Conservation (phyloP, 805 yeast genomes). For the Clavispora vitiphila region DNA sequence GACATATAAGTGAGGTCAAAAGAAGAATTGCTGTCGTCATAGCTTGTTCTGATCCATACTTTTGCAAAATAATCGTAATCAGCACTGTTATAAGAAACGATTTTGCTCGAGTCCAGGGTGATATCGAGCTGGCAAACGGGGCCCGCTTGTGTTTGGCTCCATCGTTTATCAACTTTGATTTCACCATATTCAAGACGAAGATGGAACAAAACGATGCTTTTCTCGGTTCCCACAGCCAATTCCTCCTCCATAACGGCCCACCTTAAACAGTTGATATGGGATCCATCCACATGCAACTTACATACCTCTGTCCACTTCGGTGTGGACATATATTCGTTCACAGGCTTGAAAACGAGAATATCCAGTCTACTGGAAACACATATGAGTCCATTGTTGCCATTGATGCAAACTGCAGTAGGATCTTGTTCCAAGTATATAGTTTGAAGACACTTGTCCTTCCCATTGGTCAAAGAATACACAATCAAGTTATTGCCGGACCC, state of each 20-base stretch:
- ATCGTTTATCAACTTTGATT: constrained; percentile 29
- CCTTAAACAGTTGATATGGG: constrained; percentile 35
- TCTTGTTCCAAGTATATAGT: constrained; percentile 69
- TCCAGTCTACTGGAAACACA: constrained; percentile 48
- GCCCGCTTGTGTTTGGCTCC: constrained; percentile 53
- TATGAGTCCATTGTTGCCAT: constrained; percentile 50
- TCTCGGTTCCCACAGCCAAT: constrained; percentile 53
- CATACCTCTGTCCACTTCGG: constrained; percentile 43
- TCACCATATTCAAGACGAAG: constrained; percentile 43
- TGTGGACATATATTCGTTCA: constrained; percentile 40
- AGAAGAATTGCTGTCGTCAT: constrained; percentile 51
- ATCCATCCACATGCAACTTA: constrained; percentile 14
- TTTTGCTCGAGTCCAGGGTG: constrained; percentile 62
- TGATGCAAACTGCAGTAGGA: constrained; percentile 61
- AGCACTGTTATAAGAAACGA: constrained; percentile 55
- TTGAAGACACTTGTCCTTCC: constrained; percentile 45
- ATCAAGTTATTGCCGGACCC: constrained; percentile 88
- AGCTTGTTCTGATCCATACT: constrained; percentile 72
- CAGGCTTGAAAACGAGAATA: constrained; percentile 52
- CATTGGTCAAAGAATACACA: constrained; percentile 23
- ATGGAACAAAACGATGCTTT: constrained; percentile 50
- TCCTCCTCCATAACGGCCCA: constrained; percentile 57
- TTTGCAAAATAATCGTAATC: constrained; percentile 63
- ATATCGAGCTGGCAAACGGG: constrained; percentile 55
- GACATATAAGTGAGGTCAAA: constrained; percentile 67